Base-by-base conservation (phyloP, 129 eudicot species). In the Artemisia argyi region DNA sequence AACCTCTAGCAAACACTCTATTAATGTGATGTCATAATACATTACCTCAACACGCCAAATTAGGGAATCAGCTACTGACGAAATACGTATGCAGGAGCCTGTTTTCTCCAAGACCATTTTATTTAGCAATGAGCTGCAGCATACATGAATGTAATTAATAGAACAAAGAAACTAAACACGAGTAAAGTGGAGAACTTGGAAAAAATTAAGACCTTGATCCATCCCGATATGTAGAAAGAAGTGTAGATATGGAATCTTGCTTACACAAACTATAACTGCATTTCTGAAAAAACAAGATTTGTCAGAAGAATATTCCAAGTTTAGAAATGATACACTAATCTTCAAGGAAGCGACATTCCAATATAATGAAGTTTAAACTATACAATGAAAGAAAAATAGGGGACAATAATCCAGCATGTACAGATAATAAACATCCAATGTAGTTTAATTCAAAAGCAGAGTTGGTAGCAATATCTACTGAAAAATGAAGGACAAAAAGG, bases 11-110 rank as follows among this genome's bases (percentile, higher is more conserved):
- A 49, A 51, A 73, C 47, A 67, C 17, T 59, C 6, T 32, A 75
- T 48, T 51, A 48, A 56, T 5, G 47, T 58, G 12, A 61, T 47
- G 24, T 7, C 17, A 3, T 22, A 54, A 73, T 56, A 55, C 26
- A 73, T 72, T 58, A 93, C 98, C 98, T 93, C 96, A 80, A 81
- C 87, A 55, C 98, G 95, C 98, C 98, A 93, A 24, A 89, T 32
- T 39, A 93, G 83, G 61, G 87, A 82, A 72, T 89, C 92, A 26
- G 91, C 92, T 30, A 32, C 53, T 74, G 79, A 71, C 74, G 96
- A 81, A 51, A 93, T 81, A 52, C 78, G 83, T 64, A 93, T 73
- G 61, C 97, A 93, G 46, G 70, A 17, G 19, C 89, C 92, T 13
- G 89, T 75, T 87, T 74, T 85, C 63, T 78, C 84, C 62, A 89